Evolutionary conservation across 257 asterid genomes (phyloP), one percentile per base, ranked within the genome.

Genomic region (Echium plantagineum): DNA sequence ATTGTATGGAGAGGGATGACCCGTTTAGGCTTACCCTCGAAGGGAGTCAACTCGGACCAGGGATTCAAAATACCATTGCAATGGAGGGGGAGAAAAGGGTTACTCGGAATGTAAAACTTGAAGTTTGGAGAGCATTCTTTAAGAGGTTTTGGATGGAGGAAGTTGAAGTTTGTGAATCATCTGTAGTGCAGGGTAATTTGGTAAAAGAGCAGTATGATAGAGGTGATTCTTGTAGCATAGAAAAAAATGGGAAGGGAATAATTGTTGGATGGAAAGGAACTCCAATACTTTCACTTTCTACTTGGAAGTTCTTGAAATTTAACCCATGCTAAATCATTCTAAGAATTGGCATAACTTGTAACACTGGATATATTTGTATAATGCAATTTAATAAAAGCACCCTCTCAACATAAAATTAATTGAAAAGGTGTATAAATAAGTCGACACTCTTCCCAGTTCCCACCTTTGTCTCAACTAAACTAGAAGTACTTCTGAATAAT

Each of bases 41-140:
- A 67, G 72, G 71, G n/a, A 51, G 61, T 21, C 76, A 77, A 62
- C 76, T 80, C 5, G 78, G 89, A 0, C 74, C 72, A 58, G 90
- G 90, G 74, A 83, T 85, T 15, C 15, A 58, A 19, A 79, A 82
- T 72, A 85, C 77, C 30, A 77, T 85, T 15, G 83, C 84, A 20
- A 67, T 63, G 0, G 87, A 80, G 18, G 90, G 78, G 0, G 67
- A 73, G n/a, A 72, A 78, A 15, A 70, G 94, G 68, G 59, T 77
- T 54, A 70, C 67, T 6, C 59, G 94, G 61, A 83, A 70, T 55
- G 90, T 80, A 58, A 85, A 66, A 58, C 19, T 77, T n/a, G 69
- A 78, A n/a, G 94, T 85, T 0, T 85, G 94, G 94, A 80, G 90
- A 70, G 81, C 77, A 60, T 85, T 63, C 53, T 71, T 85, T 1